These are phyloP conservation scores for Curvularia spicifera DNA, from an alignment of 2,329 filamentous ascomycete species.

Conservation along the genomic window DNA sequence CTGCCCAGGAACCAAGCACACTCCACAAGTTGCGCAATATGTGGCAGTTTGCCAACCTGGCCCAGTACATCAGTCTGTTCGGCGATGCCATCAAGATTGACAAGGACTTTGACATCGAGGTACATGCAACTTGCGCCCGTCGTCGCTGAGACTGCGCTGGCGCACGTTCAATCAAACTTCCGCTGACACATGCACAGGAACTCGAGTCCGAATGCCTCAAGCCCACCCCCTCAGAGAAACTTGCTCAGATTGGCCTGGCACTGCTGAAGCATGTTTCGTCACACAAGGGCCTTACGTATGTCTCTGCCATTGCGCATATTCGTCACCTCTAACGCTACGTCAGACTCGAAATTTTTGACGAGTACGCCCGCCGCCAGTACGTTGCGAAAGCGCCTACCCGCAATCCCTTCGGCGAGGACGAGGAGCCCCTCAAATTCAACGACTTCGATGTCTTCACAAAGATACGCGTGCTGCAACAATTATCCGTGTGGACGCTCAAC, in stretches of 20 bases:
- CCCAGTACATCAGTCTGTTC: constrained; percentile 93
- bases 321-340: constrained; percentile 22
- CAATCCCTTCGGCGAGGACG: constrained; percentile 85
- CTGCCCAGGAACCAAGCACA: constrained; percentile 50
- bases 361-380: constrained; percentile 90
- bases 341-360: constrained; percentile 87
- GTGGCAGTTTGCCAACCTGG: constrained; percentile 95
- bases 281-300: constrained; percentile 88
- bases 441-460: constrained; percentile 85
- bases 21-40: constrained; percentile 79
- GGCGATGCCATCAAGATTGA: constrained; percentile 88
- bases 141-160: constrained; percentile 21
- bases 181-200: constrained; percentile 64
- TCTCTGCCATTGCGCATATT: constrained; percentile 27
- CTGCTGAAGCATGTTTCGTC: constrained; percentile 93
- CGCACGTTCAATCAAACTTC: constrained; percentile 4
- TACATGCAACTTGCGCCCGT: constrained; percentile 54
- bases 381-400: constrained; percentile 75
- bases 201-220: constrained; percentile 88
- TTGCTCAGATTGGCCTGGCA: constrained; percentile 82
- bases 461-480: constrained; percentile 81
- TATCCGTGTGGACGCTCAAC: constrained; percentile 87
- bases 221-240: constrained; percentile 70
- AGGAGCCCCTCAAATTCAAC: constrained; percentile 74
- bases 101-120: constrained; percentile 87